Conservation (phyloP, 768 basidiomycete genomes). For the Suillus sp. region DNA sequence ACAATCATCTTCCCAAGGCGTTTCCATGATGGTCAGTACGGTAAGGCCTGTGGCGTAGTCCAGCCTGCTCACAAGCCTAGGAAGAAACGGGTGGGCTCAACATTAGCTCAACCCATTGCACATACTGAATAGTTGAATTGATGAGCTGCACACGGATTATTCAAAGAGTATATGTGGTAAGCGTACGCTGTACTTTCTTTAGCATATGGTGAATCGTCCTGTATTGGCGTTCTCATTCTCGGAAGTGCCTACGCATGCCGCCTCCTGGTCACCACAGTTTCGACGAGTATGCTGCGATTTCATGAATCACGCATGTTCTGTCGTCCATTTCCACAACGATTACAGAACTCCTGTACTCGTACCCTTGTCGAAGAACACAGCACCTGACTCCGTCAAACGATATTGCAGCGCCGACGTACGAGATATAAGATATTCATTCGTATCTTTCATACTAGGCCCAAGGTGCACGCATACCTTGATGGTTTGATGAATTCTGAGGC, state of each 20-base stretch:
- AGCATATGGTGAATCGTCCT: not conserved
- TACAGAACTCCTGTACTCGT: constrained; percentile 66
- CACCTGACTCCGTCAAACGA: constrained; percentile 63
- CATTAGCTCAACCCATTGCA: not conserved
- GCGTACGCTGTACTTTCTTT: constrained; percentile 2
- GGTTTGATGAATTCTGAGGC: not conserved
- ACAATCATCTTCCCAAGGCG: not conserved
- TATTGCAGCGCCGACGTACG: constrained; percentile 69
- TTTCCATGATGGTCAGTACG: not conserved
- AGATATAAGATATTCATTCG: constrained; percentile 42
- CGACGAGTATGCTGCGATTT: not conserved
- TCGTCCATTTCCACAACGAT: constrained; percentile 7
- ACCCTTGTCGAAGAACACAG: constrained; percentile 73
- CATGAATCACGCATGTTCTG: not conserved
- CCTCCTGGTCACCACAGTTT: not conserved
- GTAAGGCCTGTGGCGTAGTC: not conserved
- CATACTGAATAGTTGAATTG: not conserved
- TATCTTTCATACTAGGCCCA: constrained; percentile 44
- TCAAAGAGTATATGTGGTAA: not conserved
- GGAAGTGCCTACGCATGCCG: not conserved
- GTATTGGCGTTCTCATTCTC: not conserved
- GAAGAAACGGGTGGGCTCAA: not conserved
- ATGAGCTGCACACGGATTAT: not conserved
- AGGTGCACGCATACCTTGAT: constrained; percentile 64
- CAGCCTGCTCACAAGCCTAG: not conserved